Base-by-base conservation (phyloP, 1,284 basidiomycete species). In the Cystobasidium slooffiae region DNA sequence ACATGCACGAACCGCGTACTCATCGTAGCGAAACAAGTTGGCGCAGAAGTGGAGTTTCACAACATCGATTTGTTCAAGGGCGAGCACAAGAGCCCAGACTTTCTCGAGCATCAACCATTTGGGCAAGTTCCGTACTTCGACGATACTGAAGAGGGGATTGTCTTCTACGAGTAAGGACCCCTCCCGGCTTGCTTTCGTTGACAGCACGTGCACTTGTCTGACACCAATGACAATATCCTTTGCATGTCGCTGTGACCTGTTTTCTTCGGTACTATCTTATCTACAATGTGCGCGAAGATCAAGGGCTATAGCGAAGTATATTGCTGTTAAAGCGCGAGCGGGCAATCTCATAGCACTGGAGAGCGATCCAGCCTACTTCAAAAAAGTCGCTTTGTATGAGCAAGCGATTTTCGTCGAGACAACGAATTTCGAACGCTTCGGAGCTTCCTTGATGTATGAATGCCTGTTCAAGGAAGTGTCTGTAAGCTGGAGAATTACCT, bases 361-460 rank as follows among this genome's bases (percentile, higher is more conserved):
- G 22, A 82, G 82, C 37, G 9, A 10, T 22, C 65, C 51, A 14
- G 43, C 77, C 81, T 76, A 84, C 79, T 49, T 84, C 18, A 80
- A 83, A 70, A 83, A 79, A 1, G 82, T 80, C 41, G 86, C 84
- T 22, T 79, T 83, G 31, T 88, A 88, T 79, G 87, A 89, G 80
- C 86, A 88, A 80, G 88, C 87, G 0, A 84, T 83, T 31, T 85
- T 84, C 37, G 81, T 87, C 77, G 88, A 89, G 81, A 74, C 80
- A 24, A 78, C 80, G 74, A 85, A 88, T 81, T 88, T 88, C 75
- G 85, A 88, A 75, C 80, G 83, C 0, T 82, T 77, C 72, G 86
- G 84, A 7, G 77, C 77, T n/a, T 81, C 79, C 9, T 81, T 86
- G 22, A 82, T 84, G 0, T 67, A 20, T 41, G 76, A 88, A 82